Evolutionary conservation across 768 basidiomycete species (phyloP), one percentile per base, ranked within the genome.

Genomic region (Suillus luteus): DNA sequence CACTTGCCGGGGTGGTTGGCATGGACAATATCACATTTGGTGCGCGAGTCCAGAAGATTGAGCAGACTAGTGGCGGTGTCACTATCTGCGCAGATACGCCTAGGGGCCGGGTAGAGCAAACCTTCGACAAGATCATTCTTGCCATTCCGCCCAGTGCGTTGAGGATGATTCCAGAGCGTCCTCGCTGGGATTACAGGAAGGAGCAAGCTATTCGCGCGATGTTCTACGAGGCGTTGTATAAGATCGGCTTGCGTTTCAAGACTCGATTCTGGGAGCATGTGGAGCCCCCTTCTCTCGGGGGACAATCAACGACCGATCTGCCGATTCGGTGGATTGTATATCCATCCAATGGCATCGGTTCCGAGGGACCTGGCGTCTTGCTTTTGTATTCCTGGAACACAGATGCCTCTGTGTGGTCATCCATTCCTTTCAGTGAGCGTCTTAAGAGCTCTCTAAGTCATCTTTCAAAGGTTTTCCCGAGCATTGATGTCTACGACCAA

Each of bases 251-350:
- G 27, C 71, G 70, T 43, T 80, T 80, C 71, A 74, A 65, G 44
- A 66, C 68, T 8, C 58, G 66, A 19, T 80, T 79, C 78, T 80
- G 79, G 79, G 71, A 65, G 44, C 70, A 70, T 68, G 72, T 65
- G 4, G 60, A 59, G 33, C 59, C 72, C 41, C 66, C 68, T 57
- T 73, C 76, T 44, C 57, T 72, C 8, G 79, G 80, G 14, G 79
- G 80, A 3, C 73, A 74, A 60, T 73, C 77, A 14, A 72, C 64
- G 65, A 81, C 79, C 0, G 80, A 81, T 66, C 58, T 69, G 35
- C 75, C 74, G 6, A 65, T 77, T 24, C 76, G 80, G 35, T 74
- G 70, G 3, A 66, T 77, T 35, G 79, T 81, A 2, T 80, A 80
- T 67, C 80, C 80, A 1, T 80, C 79, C 0, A 78, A 74, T 54